Evolutionary conservation across 1,284 basidiomycete genomes (phyloP), one percentile per base, ranked within the genome.

Genomic region (Microbotryum intermedium): DNA sequence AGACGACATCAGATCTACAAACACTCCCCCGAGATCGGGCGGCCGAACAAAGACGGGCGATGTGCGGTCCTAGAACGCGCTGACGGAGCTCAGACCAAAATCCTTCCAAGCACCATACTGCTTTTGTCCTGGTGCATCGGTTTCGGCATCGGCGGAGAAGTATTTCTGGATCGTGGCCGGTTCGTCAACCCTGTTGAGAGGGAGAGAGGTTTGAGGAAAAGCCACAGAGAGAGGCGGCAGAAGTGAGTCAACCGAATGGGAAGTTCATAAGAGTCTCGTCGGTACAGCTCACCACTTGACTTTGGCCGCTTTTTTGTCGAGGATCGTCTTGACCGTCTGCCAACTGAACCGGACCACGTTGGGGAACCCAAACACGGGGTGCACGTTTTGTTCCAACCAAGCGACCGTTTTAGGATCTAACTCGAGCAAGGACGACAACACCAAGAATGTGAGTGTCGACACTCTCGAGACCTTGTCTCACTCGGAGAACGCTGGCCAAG

Each of bases 311-410:
- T 84, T 77, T 70, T 90, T 90, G 49, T 95, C 90, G 18, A 98
- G 77, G 8, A 86, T 75, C 1, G 90, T 83, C 72, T 93, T 94
- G 62, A 93, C 84, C 0, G 94, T 97, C 1, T 88, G 85, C 94
- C 94, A 98, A 8, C 89, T 93, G 77, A 98, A 98, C 16, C 95
- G 83, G 6, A 86, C 92, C 50, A 97, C 77, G 13, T 84, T 87
- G 0, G 93, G 92, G 73, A 85, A 97, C 3, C 94, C 94, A 73
- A 98, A 98, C 1, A 91, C 87, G 1, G 86, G 86, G 60, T 97
- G 87, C 20, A 97, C 72, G 2, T 86, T 81, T 4, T 79, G 75
- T 66, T 83, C 83, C 23, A 98, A 79, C 84, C 88, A 98, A 0
- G 83, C 84, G 70, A 93, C 84, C 0, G 94, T 97, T 70, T 87